phyloP scores from a whole-genome alignment of 1,284 basidiomycete species.

The Sanguinoderma infundibulare region DNA sequence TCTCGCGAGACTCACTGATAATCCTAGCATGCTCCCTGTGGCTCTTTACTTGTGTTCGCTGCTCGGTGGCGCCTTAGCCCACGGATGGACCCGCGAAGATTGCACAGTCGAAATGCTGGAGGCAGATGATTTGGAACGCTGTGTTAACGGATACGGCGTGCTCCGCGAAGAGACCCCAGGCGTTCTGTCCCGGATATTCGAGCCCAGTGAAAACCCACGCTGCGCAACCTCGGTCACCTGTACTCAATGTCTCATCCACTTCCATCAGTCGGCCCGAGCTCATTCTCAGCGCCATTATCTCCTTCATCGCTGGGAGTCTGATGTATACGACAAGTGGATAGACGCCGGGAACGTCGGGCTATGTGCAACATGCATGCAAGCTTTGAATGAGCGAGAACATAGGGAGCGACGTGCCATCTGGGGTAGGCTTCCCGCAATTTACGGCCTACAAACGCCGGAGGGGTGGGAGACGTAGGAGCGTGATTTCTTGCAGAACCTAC shows the following conservation, averaged over 20 bases:
- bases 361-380: background rate
- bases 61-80: background rate
- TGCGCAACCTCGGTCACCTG: background rate
- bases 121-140: background rate
- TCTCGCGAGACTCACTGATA: slow-evolving; percentile 10
- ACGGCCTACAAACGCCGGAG: background rate
- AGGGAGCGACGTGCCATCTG: background rate
- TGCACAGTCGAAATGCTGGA: background rate
- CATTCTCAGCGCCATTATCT: background rate
- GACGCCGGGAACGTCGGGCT: background rate
- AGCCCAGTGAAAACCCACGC: background rate
- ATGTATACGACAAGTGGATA: background rate
- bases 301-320: background rate
- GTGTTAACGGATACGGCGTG: background rate
- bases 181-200: background rate
- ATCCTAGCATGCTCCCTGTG: background rate
- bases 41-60: slow-evolving; percentile 3
- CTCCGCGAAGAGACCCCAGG: background rate
- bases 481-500: background rate
- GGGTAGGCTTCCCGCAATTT: background rate
- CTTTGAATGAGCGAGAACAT: background rate
- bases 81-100: slow-evolving; percentile 1
- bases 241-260: background rate
- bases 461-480: background rate
- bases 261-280: background rate